Evolutionary conservation across 2,329 filamentous ascomycete species (phyloP), one percentile per base, ranked within the genome.

Genomic region (Coniochaeta pulveracea): DNA sequence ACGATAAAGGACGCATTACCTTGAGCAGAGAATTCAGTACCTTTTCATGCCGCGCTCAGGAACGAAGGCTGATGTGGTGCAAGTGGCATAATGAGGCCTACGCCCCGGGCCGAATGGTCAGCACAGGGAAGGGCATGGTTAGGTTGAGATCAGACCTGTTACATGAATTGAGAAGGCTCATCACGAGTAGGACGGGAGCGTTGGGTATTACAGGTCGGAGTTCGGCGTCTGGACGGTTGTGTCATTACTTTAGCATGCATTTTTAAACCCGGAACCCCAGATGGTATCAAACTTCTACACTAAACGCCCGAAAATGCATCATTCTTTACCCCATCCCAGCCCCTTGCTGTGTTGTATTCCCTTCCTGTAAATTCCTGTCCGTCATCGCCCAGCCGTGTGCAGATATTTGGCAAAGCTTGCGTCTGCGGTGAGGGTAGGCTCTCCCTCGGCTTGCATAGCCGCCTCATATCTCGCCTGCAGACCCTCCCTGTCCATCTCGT

Each of bases 391-490:
- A 40, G 69, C 65, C 11, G 56, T 54, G 46, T 73, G 60, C 14
- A 76, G 50, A 41, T 68, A 76, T 51, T 76, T 76, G 23, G 69
- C 71, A 47, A 76, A 76, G 46, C 72, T 76, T n/a, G 70, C 71
- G 28, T 74, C 67, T 5, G 65, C 61, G 46, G 62, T 55, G 30
- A 64, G 52, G 0, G 63, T 64, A 28, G 72, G 63, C 12, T 58
- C 58, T n/a, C n/a, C n/a, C 14, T 72, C 71, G 10, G 75, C 71
- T 23, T 67, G 64, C 47, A 93, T 63, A 0, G 86, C 84, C 26
- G 83, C 71, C 50, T 82, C 70, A 52, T 95, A 96, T 42, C 85
- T 67, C 32, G 74, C 64, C 49, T 83, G 76, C 29, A 94, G 64
- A 3, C 82, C 76, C 40, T 79, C 70, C 40, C 73, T 67, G 41